A percentile compares a stretch with the other conserved stretches of the same genome.
These are phyloP conservation scores for Thielaviopsis euricoi DNA, from an alignment of 2,329 filamentous ascomycete genomes.

Conservation along the genomic window DNA sequence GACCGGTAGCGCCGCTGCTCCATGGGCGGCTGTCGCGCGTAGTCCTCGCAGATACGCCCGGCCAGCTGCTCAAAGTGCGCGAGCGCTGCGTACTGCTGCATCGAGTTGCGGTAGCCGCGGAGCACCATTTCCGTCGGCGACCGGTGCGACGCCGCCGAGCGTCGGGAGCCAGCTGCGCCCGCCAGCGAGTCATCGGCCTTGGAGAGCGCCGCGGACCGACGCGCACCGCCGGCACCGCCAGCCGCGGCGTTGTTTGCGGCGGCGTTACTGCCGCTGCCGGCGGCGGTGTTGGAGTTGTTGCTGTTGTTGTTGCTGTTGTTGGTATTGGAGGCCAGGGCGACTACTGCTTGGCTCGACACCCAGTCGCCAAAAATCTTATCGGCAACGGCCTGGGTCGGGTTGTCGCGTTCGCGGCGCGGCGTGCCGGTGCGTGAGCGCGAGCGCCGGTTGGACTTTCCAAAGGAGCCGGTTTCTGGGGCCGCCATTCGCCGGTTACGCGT, in stretches of 20 bases:
- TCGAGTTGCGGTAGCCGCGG: slow-evolving; percentile 53
- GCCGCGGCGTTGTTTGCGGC: slow-evolving; percentile 15
- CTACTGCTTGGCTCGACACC: slow-evolving; percentile 30
- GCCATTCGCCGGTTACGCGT: slow-evolving; percentile 31
- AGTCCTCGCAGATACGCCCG: slow-evolving; percentile 81
- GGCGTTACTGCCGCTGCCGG: slow-evolving; percentile 15
- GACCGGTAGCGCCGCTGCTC: slow-evolving; percentile 55
- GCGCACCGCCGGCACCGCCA: slow-evolving; percentile 13
- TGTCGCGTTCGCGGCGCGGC: slow-evolving; percentile 37
- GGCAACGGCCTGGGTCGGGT: slow-evolving; percentile 43
- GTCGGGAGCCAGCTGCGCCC: slow-evolving; percentile 16
- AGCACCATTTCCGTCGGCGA: slow-evolving; percentile 60
- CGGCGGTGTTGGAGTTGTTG: slow-evolving; percentile 11
- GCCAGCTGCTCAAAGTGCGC: slow-evolving; percentile 78
- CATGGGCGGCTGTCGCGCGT: slow-evolving; percentile 66
- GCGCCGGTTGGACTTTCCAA: slow-evolving; percentile 48
- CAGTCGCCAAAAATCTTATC: slow-evolving; percentile 46
- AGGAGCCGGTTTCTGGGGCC: slow-evolving; percentile 45
- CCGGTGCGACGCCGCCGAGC: slow-evolving; percentile 11
- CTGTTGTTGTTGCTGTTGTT: slow-evolving; percentile 16
- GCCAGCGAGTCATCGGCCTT: slow-evolving; percentile 15
- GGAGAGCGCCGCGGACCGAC: slow-evolving; percentile 7
- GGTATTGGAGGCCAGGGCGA: slow-evolving; percentile 17
- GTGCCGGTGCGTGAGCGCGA: slow-evolving; percentile 46
- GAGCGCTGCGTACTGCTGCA: slow-evolving; percentile 71